These are phyloP conservation scores for Macrocybe gigantea DNA, from an alignment of 768 basidiomycete genomes.

Conservation along the genomic window DNA sequence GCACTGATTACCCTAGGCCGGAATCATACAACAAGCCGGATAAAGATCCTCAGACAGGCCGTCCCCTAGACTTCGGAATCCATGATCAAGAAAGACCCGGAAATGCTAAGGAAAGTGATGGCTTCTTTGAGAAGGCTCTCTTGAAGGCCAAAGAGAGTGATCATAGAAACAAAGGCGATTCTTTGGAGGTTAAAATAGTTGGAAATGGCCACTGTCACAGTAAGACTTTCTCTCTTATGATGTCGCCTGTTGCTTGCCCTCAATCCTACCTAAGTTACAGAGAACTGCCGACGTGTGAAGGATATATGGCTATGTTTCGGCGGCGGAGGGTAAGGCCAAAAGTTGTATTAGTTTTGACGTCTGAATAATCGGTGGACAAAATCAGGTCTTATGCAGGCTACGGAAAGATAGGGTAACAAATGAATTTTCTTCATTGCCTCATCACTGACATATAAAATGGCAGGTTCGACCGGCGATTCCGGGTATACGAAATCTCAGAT, in stretches of 20 bases:
- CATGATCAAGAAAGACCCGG: slow-evolving; percentile 55
- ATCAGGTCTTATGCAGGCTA: slow-evolving; percentile 78
- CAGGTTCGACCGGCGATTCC: slow-evolving; percentile 87
- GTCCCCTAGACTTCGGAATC: slow-evolving; percentile 64
- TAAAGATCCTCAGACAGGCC: slow-evolving; percentile 49
- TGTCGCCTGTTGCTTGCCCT: not conserved
- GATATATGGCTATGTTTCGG: slow-evolving; percentile 93
- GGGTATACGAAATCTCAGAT: slow-evolving; percentile 81
- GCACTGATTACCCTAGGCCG: slow-evolving; percentile 35
- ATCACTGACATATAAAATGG: slow-evolving; percentile 8
- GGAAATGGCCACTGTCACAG: slow-evolving; percentile 90
- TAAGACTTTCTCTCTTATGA: slow-evolving; percentile 24
- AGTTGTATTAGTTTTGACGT: no score
- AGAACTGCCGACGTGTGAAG: slow-evolving; percentile 79
- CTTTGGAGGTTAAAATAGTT: slow-evolving; percentile 79
- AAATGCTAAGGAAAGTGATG: slow-evolving; percentile 63
- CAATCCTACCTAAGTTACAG: slow-evolving; percentile 52
- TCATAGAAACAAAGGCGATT: slow-evolving; percentile 38
- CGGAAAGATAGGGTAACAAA: slow-evolving; percentile 63
- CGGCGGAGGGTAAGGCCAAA: slow-evolving; percentile 60
- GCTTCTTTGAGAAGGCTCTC: slow-evolving; percentile 82
- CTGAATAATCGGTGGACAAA: no score
- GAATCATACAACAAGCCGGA: slow-evolving; percentile 76
- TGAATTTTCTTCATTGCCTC: not conserved
- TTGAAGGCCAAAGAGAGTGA: slow-evolving; percentile 68